phyloP scores from a whole-genome alignment of 805 yeast genomes.

The Wickerhamomyces alni region DNA sequence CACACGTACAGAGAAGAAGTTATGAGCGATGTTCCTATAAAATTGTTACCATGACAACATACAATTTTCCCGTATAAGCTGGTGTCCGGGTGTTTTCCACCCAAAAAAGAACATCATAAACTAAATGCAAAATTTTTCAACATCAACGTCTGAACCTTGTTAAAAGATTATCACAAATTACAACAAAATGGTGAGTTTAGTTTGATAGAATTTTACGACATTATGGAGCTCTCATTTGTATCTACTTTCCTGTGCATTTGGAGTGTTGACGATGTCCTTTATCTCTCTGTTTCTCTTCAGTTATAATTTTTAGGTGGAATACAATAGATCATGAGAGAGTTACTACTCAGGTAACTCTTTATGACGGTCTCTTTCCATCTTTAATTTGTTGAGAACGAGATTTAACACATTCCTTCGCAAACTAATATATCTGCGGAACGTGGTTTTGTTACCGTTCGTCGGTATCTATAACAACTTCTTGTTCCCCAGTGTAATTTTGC shows the following conservation, averaged over 20 bases:
- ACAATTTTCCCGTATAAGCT: too few relatives aligned
- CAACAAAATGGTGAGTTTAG: constrained; percentile 10
- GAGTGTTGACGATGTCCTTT: constrained; percentile 26
- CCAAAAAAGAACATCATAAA: too few relatives aligned
- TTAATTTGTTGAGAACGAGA: neutral
- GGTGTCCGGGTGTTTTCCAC: too few relatives aligned
- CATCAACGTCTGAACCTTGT: neutral
- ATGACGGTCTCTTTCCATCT: neutral
- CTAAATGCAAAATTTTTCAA: too few relatives aligned
- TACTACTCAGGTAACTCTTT: neutral
- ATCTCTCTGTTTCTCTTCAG: neutral
- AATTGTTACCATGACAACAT: too few relatives aligned
- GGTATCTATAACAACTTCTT: too few relatives aligned
- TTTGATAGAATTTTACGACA: constrained; percentile 7
- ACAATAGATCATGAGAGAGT: neutral
- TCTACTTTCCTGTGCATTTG: constrained; percentile 8
- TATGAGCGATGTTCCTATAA: too few relatives aligned
- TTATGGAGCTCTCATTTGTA: constrained; percentile 23
- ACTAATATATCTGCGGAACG: neutral
- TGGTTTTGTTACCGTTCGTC: neutral
- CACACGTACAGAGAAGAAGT: too few relatives aligned
- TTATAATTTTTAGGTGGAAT: neutral
- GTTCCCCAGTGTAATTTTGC: constrained; percentile 1
- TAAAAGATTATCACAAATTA: too few relatives aligned
- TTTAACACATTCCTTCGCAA: neutral